These are phyloP conservation scores for Penicillium sclerotigenum DNA, from an alignment of 2,329 filamentous ascomycete species.

Conservation along the genomic window DNA sequence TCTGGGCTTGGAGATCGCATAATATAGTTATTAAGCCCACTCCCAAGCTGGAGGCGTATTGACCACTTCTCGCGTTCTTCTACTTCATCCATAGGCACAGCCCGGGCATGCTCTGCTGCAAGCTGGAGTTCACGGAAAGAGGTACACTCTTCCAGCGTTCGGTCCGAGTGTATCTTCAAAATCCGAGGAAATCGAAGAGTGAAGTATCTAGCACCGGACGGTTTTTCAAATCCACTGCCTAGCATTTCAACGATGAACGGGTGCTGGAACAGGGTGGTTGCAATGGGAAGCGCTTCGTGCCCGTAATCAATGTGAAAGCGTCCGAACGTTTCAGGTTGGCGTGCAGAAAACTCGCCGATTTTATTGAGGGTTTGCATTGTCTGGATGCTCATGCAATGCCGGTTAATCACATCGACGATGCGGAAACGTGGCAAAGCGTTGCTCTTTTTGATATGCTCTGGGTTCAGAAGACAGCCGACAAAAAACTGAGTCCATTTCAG, in stretches of 20 bases:
- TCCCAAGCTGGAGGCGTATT: constrained; percentile 56
- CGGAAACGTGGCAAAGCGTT: constrained; percentile 58
- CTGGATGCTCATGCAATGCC: constrained; percentile 47
- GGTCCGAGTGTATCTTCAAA: constrained; percentile 73
- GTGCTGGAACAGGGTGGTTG: constrained; percentile 57
- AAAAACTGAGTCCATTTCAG: constrained; percentile 77
- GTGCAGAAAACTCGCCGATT: constrained; percentile 46
- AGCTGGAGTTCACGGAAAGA: constrained; percentile 68
- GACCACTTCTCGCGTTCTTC: constrained; percentile 63
- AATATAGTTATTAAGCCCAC: constrained; percentile 34
- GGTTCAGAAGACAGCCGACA: constrained; percentile 72
- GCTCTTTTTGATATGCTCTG: constrained; percentile 54
- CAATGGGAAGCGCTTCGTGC: constrained; percentile 33
- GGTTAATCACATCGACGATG: constrained; percentile 62
- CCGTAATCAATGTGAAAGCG: constrained; percentile 50
- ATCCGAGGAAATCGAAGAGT: constrained; percentile 74
- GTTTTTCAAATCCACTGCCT: constrained; percentile 75
- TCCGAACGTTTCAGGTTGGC: constrained; percentile 34
- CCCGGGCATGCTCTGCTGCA: constrained; percentile 59
- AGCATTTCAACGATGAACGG: constrained; percentile 77
- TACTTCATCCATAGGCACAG: constrained; percentile 51
- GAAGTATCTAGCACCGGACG: constrained; percentile 66
- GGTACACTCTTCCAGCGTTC: constrained; percentile 65
- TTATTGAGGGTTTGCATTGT: constrained; percentile 53
- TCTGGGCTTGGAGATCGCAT: constrained; percentile 24